phyloP scores from a whole-genome alignment of 2,329 filamentous ascomycete genomes.

The Cladosporium phlei region DNA sequence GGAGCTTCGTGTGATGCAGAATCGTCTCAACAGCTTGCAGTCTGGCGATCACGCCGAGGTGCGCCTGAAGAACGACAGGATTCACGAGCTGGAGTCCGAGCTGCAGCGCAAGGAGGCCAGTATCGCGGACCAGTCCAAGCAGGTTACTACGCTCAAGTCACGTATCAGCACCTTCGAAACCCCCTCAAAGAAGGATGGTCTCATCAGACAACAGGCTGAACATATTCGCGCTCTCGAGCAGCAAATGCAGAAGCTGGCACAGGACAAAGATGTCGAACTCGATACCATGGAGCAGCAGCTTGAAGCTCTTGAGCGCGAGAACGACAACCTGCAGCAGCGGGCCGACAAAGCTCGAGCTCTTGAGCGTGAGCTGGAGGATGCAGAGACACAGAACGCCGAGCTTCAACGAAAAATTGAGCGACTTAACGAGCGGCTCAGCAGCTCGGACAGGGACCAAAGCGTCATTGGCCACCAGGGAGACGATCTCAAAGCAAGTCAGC shows the following conservation, averaged over 20 bases:
- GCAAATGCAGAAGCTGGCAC: slow-evolving; percentile 28
- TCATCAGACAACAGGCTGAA: slow-evolving; percentile 33
- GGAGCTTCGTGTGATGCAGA: slow-evolving; percentile 35
- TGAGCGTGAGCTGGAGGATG: slow-evolving; percentile 30
- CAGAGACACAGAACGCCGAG: slow-evolving; percentile 29
- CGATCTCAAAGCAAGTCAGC: slow-evolving; percentile 20
- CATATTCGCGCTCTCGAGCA: slow-evolving; percentile 31
- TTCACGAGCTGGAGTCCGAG: slow-evolving; percentile 36
- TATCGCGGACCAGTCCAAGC: slow-evolving; percentile 28
- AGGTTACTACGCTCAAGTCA: slow-evolving; percentile 30
- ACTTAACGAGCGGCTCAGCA: slow-evolving; percentile 20
- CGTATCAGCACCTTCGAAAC: slow-evolving; percentile 33
- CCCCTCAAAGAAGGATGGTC: slow-evolving; percentile 34
- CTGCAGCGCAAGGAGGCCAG: slow-evolving; percentile 31
- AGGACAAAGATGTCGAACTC: slow-evolving; percentile 35
- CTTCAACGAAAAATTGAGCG: slow-evolving; percentile 23
- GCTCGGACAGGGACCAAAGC: slow-evolving; percentile 26
- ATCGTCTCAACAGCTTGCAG: slow-evolving; percentile 27
- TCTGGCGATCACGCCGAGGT: slow-evolving; percentile 29
- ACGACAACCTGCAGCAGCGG: slow-evolving; percentile 15
- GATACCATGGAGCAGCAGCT: slow-evolving; percentile 25
- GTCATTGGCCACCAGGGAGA: slow-evolving; percentile 25
- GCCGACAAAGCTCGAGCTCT: slow-evolving; percentile 24
- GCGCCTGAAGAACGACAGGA: slow-evolving; percentile 28
- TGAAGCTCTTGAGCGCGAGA: slow-evolving; percentile 24